phyloP scores from a whole-genome alignment of 2,329 filamentous ascomycete genomes.

The Diaporthe eres region DNA sequence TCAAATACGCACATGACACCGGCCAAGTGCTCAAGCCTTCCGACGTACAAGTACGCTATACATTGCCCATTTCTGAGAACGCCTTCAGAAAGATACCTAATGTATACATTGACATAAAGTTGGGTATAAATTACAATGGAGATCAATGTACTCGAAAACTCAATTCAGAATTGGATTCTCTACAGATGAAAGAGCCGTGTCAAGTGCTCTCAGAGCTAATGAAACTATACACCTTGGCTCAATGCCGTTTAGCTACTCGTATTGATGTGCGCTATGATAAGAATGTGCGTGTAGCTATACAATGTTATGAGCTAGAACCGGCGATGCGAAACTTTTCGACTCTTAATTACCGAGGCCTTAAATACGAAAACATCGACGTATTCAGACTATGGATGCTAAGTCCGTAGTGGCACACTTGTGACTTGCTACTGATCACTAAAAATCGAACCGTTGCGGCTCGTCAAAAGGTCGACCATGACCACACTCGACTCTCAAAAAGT shows the following conservation, averaged over 20 bases:
- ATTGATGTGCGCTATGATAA: not conserved
- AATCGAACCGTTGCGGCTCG: not conserved
- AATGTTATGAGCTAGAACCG: not conserved
- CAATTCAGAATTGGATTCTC: not conserved
- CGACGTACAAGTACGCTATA: no score
- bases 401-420: not conserved
- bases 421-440: not conserved
- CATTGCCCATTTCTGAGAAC: no score
- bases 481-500: not conserved
- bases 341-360: not conserved
- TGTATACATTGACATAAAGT: not conserved
- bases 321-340: not conserved
- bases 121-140: not conserved
- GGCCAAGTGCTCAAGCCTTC: no score
- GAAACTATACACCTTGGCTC: not conserved
- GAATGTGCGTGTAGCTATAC: not conserved
- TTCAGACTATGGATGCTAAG: not conserved
- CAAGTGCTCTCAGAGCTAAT: not conserved
- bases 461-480: not conserved
- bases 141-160: not conserved
- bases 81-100: no score
- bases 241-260: not conserved
- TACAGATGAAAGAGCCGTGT: not conserved
- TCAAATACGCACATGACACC: no score
- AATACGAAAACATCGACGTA: not conserved